Evolutionary conservation across 2,329 filamentous ascomycete genomes (phyloP), one percentile per base, ranked within the genome.

Genomic region (Cladophialophora psammophila): DNA sequence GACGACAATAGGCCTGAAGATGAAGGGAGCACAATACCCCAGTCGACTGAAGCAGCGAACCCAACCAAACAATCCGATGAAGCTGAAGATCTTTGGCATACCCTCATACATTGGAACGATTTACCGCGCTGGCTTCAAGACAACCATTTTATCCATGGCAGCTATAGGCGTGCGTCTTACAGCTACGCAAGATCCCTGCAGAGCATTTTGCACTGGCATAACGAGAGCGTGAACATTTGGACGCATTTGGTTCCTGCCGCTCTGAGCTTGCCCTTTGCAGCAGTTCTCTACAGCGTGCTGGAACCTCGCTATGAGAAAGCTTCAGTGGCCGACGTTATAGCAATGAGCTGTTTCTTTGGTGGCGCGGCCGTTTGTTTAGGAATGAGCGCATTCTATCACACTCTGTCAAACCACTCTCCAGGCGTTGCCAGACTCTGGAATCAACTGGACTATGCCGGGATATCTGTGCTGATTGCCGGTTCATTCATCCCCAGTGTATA

Each of bases 381-480:
- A 26, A 92, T 94, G 89, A 93, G 90, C 72, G 91, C 93, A 5
- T 91, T 90, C 2, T 99, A 89, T 76, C 95, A 99, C 77, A 86
- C 91, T 1, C 86, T 97, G 56, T 88, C 85, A 26, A 97, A 97
- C 72, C 95, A 99, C 78, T 95, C 91, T 18, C 87, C 88, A 42
- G 79, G 80, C 1, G 92, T 97, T 13, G 89, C 91, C 1, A 89
- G 87, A 69, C 91, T 93, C 83, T 94, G 94, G 10, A 98, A 98
- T 77, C 92, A 96, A 78, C 82, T 98, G 64, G 95, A 99, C 77
- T 98, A 99, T 77, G 87, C 94, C 5, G 95, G 95, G 6, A 99
- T 99, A 73, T 92, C 98, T 35, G 87, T 90, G 57, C 82, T 99
- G 72, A 98, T 98, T 66, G 91, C 94, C 72, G 95, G 95, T 6